These are phyloP conservation scores for Saposhnikovia divaricata DNA, from an alignment of 129 eudicot species.

Conservation along the genomic window DNA sequence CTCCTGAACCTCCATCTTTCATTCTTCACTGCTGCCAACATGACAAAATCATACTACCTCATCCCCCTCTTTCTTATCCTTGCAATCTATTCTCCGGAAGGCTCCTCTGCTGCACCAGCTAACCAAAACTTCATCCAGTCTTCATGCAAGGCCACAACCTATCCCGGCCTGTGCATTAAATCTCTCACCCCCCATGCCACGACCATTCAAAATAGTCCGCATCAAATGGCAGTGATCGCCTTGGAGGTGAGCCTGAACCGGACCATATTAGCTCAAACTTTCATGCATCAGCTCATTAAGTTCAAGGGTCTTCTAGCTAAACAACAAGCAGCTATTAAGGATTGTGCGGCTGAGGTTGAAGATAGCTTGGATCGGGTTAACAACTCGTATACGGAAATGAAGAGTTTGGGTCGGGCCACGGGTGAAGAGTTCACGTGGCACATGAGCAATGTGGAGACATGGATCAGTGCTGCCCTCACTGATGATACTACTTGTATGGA, in stretches of 20 bases:
- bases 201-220: slow-evolving; percentile 38
- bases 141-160: slow-evolving; percentile 47
- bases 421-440: slow-evolving; percentile 51
- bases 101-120: slow-evolving; percentile 17
- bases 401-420: slow-evolving; percentile 20
- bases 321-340: slow-evolving; percentile 47
- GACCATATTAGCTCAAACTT: slow-evolving; percentile 33
- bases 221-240: slow-evolving; percentile 41
- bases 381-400: slow-evolving; percentile 47
- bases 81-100: slow-evolving; percentile 5
- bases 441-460: slow-evolving; percentile 72
- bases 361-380: slow-evolving; percentile 52
- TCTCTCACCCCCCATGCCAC: slow-evolving; percentile 49
- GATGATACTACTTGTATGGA: slow-evolving; percentile 73
- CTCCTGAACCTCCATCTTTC: neutral
- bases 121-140: slow-evolving; percentile 37
- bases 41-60: neutral
- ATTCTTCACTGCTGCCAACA: neutral
- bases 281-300: slow-evolving; percentile 29
- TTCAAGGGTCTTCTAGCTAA: slow-evolving; percentile 39
- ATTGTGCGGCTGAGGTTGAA: slow-evolving; percentile 52
- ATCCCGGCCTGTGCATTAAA: slow-evolving; percentile 50
- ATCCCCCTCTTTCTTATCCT: neutral
- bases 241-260: slow-evolving; percentile 39
- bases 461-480: slow-evolving; percentile 88